Evolutionary conservation across 306 rosid species (phyloP).

Genomic region (Dalbergia cultrata): DNA sequence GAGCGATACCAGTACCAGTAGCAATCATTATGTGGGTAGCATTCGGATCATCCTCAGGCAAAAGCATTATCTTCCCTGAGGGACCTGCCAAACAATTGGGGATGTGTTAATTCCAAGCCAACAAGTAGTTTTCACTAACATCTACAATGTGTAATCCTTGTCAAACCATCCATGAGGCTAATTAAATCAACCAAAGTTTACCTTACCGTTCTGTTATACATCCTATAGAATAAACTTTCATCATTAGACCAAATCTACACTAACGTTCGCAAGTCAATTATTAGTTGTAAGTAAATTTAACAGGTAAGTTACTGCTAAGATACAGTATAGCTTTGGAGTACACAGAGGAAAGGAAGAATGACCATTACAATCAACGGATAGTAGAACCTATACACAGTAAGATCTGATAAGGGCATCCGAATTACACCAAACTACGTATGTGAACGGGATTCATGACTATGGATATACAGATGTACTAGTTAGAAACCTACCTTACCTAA

Average conservation of each 20-base stretch:
- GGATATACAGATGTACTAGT: not conserved
- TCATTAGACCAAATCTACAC: not conserved
- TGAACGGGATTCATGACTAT: not conserved
- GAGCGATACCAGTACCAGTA: conserved; percentile 96
- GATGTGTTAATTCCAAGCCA: conserved; percentile 32
- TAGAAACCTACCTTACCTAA: not conserved
- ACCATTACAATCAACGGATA: not conserved
- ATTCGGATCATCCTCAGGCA: conserved; percentile 92
- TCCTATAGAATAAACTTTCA: not conserved
- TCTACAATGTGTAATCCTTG: conserved; percentile 19
- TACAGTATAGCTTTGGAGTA: not conserved
- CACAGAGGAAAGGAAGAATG: conserved; percentile 3
- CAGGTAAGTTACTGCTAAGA: not conserved
- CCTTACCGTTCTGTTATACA: conserved; percentile 17
- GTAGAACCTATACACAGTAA: not conserved
- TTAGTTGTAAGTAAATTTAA: not conserved
- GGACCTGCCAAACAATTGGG: conserved; percentile 71
- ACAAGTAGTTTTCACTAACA: conserved; percentile 37
- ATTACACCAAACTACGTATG: not conserved
- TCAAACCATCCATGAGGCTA: not conserved
- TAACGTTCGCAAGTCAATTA: not conserved
- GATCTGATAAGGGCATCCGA: not conserved
- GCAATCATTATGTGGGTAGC: conserved; percentile 99
- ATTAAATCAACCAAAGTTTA: conserved; percentile 8
- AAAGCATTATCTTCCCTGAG: conserved; percentile 96